Evolutionary conservation across 2,329 filamentous ascomycete species (phyloP), one percentile per base, ranked within the genome.

Genomic region (Sclerotinia borealis): DNA sequence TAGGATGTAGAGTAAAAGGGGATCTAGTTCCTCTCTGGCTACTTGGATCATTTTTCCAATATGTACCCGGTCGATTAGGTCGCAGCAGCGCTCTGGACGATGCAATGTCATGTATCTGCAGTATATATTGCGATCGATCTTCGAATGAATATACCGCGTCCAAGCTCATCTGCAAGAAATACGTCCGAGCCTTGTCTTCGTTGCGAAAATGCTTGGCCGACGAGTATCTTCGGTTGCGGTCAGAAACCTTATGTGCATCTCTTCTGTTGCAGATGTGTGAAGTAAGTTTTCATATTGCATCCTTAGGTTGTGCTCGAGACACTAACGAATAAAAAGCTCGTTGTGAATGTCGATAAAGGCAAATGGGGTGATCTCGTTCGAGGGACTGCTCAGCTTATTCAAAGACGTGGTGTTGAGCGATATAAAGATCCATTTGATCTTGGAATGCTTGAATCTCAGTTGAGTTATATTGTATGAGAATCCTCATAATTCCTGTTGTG

Each of bases 201-300:
- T 43, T 68, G 13, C 63, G 54, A 27, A 17, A 22, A 7, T 65
- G 36, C 48, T 43, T 68, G 1, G 31, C 29, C 13, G 55, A 68
- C 36, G 11, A 17, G 15, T 1, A 4, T 50, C 17, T 63, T 3
- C 31, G 60, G 4, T 51, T 64, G 43, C 52, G 59, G 29, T 43
- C 66, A 15, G 64, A 68, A 48, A 66, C 65, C 3, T 41, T 68
- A 39, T 68, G 67, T 49, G 65, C 66, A 22, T 68, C 67, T 15
- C 61, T 69, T 34, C 43, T 68, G 15, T 37, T 68, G 19, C 66
- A 69, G 29, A 49, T 67, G 17, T 67, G 63, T 27, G 66, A 68
- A 37, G 65, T 67, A n/a, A 59, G 64, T 39, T 25, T 25, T 36
- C 2, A 6, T 45, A 22, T 15, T 10, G 19, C 27, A 27, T 2